phyloP scores from a whole-genome alignment of 345 rosid genomes.

The Citrus sp. region DNA sequence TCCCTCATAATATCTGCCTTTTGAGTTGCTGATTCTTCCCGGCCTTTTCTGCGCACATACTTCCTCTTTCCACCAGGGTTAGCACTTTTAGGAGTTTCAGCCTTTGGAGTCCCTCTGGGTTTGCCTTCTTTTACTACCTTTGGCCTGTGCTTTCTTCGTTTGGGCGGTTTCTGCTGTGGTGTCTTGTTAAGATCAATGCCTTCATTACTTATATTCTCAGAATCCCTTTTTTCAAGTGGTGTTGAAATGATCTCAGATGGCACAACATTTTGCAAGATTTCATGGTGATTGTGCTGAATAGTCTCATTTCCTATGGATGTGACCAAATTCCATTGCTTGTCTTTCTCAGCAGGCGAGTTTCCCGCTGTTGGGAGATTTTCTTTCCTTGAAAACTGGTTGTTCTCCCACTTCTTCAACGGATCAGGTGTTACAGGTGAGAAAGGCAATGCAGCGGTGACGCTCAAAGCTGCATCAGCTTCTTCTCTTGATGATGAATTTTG shows the following conservation, averaged over 20 bases:
- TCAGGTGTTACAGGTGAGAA: constrained; percentile 23
- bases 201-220: constrained; percentile 20
- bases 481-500: constrained; percentile 44
- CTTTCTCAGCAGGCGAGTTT: constrained; percentile 26
- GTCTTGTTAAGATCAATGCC: constrained; percentile 66
- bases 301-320: constrained; percentile 19
- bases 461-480: constrained; percentile 36
- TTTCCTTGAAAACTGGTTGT: constrained; percentile 1
- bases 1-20: constrained; percentile 21
- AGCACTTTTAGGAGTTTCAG: constrained; percentile 31
- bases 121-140: constrained; percentile 68
- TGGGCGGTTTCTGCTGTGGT: constrained; percentile 62
- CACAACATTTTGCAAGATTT: constrained; percentile 35
- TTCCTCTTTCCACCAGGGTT: constrained; percentile 31
- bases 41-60: constrained; percentile 34
- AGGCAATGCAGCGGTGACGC: constrained; percentile 28
- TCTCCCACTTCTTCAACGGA: constrained; percentile 24
- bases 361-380: constrained; percentile 6
- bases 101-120: constrained; percentile 43
- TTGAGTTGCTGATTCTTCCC: constrained; percentile 38
- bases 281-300: constrained; percentile 24
- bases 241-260: constrained; percentile 35
- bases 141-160: constrained; percentile 78
- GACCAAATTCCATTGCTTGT: constrained; percentile 21
- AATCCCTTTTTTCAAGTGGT: constrained; percentile 29